Conservation (phyloP, 768 basidiomycete species). For the Naematelia encephala region DNA sequence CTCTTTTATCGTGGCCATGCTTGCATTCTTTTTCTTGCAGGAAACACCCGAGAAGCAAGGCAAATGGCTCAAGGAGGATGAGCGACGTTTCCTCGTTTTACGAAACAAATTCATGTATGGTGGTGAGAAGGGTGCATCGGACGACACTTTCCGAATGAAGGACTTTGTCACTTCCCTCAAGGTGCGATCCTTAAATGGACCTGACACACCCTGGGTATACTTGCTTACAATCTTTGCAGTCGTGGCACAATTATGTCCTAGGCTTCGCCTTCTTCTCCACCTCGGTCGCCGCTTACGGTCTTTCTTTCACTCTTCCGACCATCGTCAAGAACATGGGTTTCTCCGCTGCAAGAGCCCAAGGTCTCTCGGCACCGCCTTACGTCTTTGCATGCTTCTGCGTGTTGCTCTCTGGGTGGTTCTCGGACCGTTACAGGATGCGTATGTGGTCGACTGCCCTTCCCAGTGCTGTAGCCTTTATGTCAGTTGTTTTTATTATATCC, state of each 20-base stretch:
- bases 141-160: background rate
- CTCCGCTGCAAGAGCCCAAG: constrained; percentile 24
- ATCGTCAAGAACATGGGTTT: constrained; percentile 31
- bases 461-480: constrained; percentile 8
- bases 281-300: background rate
- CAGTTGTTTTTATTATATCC: background rate
- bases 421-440: constrained; percentile 15
- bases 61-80: constrained; percentile 26
- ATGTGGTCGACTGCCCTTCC: constrained; percentile 19
- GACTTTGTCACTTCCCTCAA: background rate
- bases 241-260: background rate
- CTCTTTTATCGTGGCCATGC: constrained; percentile 20
- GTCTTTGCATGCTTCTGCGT: constrained; percentile 19
- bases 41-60: constrained; percentile 23
- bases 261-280: background rate
- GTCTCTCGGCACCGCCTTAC: constrained; percentile 24
- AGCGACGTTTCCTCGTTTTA: constrained; percentile 27
- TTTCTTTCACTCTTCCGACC: constrained; percentile 17
- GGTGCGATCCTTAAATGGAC: background rate
- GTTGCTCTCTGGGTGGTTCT: constrained; percentile 11
- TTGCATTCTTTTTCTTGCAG: constrained; percentile 20
- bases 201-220: background rate
- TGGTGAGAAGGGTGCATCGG: constrained; percentile 1
- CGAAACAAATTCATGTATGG: constrained; percentile 28
- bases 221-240: background rate